Base-by-base conservation (phyloP, 306 rosid species). In the Fragaria ananassa region DNA sequence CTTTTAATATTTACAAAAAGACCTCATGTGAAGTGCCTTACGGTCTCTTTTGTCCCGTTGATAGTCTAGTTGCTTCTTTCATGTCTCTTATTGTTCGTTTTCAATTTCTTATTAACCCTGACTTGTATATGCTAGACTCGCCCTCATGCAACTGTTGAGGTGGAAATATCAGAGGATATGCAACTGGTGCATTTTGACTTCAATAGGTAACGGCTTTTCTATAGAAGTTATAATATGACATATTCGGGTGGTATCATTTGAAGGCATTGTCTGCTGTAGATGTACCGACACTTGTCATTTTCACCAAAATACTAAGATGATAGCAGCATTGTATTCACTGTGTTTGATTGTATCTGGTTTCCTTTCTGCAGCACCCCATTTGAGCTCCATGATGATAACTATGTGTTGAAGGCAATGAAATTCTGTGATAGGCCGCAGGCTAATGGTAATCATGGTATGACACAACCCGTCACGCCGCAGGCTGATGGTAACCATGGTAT, bases 131-230 rank as follows among this genome's bases (percentile, higher is more conserved):
- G 69, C 76, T 74, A 95, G 98, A 95, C 98, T 67, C 91, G 97
- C 17, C 97, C 98, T 41, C 97, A 95, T 89, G 98, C 98, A 67
- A 95, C 97, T 72, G 97, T 95, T 49, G 98, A 95, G 87, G 97
- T 95, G 82, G 97, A 95, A 89, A 95, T 92, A 82, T 95, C 98
- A 74, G 98, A 95, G 88, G 98, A 95, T 81, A 95, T 89, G 98
- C 97, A 94, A 84, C 89, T 95, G 82, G 97, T 95, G 79, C 98
- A 95, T 85, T 95, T 95, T 83, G 98, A 95, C 84, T 95, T 95
- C 91, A 95, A 88, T 74, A 95, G 98, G 98, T 95, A 84, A 77
- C 69, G 11, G 65, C 12, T 74, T 64, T 68, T 72, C 60, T 31
- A 18, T 64, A 15, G 35, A 57, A 29, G 15, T 51, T 25, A 17